Evolutionary conservation across 768 basidiomycete species (phyloP).

Genomic region (Mycena haematopus): DNA sequence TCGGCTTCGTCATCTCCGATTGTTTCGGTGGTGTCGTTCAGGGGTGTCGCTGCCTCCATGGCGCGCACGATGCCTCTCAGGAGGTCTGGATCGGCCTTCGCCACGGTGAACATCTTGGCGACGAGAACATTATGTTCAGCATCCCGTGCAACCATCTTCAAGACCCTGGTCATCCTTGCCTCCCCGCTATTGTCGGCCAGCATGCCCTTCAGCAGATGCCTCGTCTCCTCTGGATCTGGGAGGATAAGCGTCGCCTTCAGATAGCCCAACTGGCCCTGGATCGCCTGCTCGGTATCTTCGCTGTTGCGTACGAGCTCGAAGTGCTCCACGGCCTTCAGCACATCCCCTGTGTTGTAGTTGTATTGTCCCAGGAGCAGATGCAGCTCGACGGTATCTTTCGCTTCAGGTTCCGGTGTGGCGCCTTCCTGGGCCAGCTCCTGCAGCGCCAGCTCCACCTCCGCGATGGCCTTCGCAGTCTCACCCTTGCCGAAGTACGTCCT

Average conservation of each 20-base stretch:
- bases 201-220: background rate
- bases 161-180: background rate
- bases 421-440: background rate
- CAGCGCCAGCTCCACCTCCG: background rate
- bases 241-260: background rate
- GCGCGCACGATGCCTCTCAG: background rate
- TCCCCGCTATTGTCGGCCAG: background rate
- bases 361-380: background rate
- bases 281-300: background rate
- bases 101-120: background rate
- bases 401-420: background rate
- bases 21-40: background rate
- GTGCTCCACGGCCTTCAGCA: background rate
- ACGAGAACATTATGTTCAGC: background rate
- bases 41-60: background rate
- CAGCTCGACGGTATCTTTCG: background rate
- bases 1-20: background rate
- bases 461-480: background rate
- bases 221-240: background rate
- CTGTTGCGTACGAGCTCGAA: background rate
- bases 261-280: background rate
- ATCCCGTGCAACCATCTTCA: background rate
- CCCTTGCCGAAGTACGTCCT: background rate
- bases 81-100: background rate
- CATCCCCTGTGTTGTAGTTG: background rate